Evolutionary conservation across 2,329 filamentous ascomycete species (phyloP).

Genomic region (Colletotrichum siamense): DNA sequence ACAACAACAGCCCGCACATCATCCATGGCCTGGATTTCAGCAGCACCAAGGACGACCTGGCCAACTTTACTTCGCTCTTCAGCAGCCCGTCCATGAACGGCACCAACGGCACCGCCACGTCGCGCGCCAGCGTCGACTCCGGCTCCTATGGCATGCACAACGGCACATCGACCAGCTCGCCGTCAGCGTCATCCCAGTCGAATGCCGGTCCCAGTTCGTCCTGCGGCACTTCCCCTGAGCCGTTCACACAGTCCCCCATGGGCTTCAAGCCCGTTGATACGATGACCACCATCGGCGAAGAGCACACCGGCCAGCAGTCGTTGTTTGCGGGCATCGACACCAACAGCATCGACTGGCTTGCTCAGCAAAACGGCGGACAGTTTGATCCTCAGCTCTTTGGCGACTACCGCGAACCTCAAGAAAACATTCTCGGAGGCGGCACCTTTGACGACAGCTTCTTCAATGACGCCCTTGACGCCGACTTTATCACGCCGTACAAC

Average conservation of each 20-base stretch:
- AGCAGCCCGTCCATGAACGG: constrained; percentile 54
- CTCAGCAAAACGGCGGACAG: constrained; percentile 80
- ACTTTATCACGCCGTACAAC: constrained; percentile 85
- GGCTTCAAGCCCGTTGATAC: constrained; percentile 69
- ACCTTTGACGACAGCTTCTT: constrained; percentile 75
- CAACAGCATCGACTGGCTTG: constrained; percentile 74
- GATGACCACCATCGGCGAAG: constrained; percentile 70
- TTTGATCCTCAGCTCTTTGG: constrained; percentile 94
- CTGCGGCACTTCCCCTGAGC: constrained; percentile 81
- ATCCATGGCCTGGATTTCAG: constrained; percentile 28
- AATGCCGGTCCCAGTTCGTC: constrained; percentile 66
- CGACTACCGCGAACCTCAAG: constrained; percentile 89
- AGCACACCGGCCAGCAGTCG: constrained; percentile 46
- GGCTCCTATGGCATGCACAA: constrained; percentile 49
- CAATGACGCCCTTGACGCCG: constrained; percentile 80
- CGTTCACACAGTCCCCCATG: constrained; percentile 73
- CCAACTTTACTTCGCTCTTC: constrained; percentile 64
- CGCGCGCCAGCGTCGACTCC: constrained; percentile 58
- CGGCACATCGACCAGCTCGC: constrained; percentile 66
- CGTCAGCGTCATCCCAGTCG: constrained; percentile 67
- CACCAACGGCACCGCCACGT: constrained; percentile 42
- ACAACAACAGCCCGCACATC: constrained; percentile 35
- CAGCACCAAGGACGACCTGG: constrained; percentile 52
- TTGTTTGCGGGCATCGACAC: constrained; percentile 49
- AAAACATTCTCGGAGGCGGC: constrained; percentile 73